Evolutionary conservation across 78 protist species (phyloP).

Genomic region (Guillardia theta): DNA sequence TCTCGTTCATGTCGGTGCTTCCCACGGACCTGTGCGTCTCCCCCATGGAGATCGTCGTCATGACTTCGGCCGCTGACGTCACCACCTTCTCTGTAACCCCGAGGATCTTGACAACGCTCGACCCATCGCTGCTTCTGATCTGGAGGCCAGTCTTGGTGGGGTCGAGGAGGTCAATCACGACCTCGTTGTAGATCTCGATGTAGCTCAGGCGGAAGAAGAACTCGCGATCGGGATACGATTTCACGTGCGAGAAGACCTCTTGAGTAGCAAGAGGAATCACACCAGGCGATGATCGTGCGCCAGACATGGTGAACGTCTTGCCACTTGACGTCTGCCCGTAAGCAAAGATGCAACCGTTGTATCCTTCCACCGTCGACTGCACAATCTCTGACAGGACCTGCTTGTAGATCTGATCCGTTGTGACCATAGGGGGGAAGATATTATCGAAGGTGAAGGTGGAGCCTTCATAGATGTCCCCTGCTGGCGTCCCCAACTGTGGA

Average conservation of each 20-base stretch:
- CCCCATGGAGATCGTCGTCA: conserved; percentile 4
- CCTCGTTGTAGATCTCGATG: conserved; percentile 46
- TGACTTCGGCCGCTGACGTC: background rate
- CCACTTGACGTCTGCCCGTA: conserved; percentile 56
- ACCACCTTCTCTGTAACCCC: conserved; percentile 71
- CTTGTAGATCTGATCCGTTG: background rate
- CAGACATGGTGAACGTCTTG: conserved; percentile 48
- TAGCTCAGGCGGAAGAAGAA: conserved; percentile 26
- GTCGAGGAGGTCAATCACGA: conserved; percentile 39
- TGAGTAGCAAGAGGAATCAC: background rate
- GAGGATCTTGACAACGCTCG: conserved; percentile 33
- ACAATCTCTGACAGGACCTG: conserved; percentile 10
- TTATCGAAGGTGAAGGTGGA: background rate
- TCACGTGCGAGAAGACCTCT: background rate
- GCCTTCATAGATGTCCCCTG: background rate
- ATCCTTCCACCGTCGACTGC: conserved; percentile 19
- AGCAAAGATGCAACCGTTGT: conserved; percentile 35
- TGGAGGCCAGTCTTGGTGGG: conserved; percentile 3
- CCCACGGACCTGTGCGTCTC: conserved; percentile 67
- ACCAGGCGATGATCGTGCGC: background rate
- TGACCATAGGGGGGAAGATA: background rate
- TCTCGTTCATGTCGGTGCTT: conserved; percentile 81
- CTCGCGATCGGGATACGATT: background rate
- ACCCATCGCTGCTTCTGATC: background rate
- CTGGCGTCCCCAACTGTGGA: background rate